Conservation (phyloP, 2,329 filamentous ascomycete species). For the Fusarium brachygibbosum region DNA sequence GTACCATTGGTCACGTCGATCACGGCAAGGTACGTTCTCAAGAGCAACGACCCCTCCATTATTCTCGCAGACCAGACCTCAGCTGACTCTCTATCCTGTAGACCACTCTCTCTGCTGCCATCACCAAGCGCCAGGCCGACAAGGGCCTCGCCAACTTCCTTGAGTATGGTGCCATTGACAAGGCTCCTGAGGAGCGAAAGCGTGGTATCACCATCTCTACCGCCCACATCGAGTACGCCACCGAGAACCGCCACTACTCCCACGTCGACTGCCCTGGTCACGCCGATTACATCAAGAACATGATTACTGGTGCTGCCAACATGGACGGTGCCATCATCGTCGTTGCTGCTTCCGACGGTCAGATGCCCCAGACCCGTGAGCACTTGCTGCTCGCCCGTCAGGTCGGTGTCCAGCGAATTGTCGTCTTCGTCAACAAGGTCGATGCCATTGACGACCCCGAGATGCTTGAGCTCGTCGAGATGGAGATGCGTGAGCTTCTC, state of each 20-base stretch:
- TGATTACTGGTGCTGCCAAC: conserved; percentile 99
- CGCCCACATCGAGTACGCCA: conserved; percentile 98
- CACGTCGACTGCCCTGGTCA: conserved; percentile 99
- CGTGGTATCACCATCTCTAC: conserved; percentile 99
- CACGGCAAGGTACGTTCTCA: conserved; percentile 86
- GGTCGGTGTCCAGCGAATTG: conserved; percentile 97
- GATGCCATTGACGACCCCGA: conserved; percentile 97
- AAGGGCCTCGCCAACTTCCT: conserved; percentile 96
- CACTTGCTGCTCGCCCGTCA: conserved; percentile 97
- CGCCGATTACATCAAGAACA: conserved; percentile 99
- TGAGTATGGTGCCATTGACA: conserved; percentile 98
- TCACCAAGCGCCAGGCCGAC: conserved; percentile 97
- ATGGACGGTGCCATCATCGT: conserved; percentile 99
- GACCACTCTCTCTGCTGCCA: conserved; percentile 98
- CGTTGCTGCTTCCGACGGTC: conserved; percentile 96
- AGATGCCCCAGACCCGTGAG: conserved; percentile 99
- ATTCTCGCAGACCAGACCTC: conserved; percentile 11
- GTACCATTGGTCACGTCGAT: conserved; percentile 99
- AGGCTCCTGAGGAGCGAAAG: conserved; percentile 99
- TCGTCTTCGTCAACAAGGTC: conserved; percentile 99
- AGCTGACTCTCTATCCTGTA: conserved; percentile 56
- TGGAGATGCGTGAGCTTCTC: conserved; percentile 99
- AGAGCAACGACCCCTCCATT: conserved; percentile 5
- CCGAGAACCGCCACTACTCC: conserved; percentile 94
- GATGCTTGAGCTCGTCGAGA: conserved; percentile 99